Evolutionary conservation across 352 stramenopile genomes (phyloP).

Genomic region (Phytopythium montanum): DNA sequence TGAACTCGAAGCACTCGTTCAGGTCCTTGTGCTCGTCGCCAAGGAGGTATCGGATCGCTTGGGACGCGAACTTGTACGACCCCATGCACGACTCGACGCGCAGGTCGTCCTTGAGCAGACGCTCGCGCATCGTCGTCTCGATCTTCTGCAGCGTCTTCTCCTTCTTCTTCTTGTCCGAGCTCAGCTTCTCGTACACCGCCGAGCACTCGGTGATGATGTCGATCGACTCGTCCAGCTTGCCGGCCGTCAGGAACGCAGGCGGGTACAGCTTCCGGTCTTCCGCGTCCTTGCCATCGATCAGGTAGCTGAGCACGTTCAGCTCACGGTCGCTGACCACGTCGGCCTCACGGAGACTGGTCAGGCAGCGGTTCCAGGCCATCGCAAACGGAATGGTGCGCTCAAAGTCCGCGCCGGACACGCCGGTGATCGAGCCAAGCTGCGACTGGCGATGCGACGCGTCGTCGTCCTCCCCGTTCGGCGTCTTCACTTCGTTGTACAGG

Average conservation of each 20-base stretch:
- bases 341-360: constrained; percentile 71
- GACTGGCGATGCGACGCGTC: constrained; percentile 51
- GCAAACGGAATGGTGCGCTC: constrained; percentile 84
- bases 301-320: constrained; percentile 81
- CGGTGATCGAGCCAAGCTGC: constrained; percentile 65
- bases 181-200: constrained; percentile 78
- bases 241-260: constrained; percentile 81
- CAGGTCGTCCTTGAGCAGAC: constrained; percentile 82
- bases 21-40: constrained; percentile 83
- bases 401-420: constrained; percentile 76
- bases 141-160: constrained; percentile 87
- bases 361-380: constrained; percentile 84
- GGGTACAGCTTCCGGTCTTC: constrained; percentile 79
- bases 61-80: constrained; percentile 87
- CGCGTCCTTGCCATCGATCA: constrained; percentile 79
- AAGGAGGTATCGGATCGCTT: constrained; percentile 73
- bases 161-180: constrained; percentile 87
- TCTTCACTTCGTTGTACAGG: constrained; percentile 64
- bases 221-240: constrained; percentile 84
- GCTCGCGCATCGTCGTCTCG: constrained; percentile 80
- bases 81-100: constrained; percentile 77
- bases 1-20: constrained; percentile 84
- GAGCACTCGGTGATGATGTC: constrained; percentile 83
- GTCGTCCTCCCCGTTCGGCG: constrained; percentile 62
- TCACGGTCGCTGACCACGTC: constrained; percentile 85